Base-by-base conservation (phyloP, 1,284 basidiomycete species). In the Garcileccinum viscosum region DNA sequence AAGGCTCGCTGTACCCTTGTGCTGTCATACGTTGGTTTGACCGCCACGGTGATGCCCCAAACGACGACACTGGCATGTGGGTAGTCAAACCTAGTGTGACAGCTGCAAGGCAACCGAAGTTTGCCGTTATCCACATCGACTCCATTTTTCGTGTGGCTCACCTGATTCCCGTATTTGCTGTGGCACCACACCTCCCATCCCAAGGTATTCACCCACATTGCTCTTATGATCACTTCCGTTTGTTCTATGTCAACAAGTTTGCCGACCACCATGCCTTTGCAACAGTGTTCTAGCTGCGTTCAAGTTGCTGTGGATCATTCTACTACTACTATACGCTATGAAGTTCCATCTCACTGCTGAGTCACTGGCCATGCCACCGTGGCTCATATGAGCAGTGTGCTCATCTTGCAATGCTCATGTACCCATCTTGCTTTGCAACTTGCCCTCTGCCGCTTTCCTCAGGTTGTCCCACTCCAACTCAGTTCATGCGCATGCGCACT, bases 401-500 rank as follows among this genome's bases (percentile, higher is more conserved):
- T 83, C 82, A 85, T 83, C 82, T 89, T 85, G 84, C 85, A 81
- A 81, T 77, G 67, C 80, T 81, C 74, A 83, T 81, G 89, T 81
- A 77, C 74, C 37, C 80, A 30, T 81, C 81, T 78, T 80, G 82
- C 83, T 82, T 81, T 83, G 82, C 81, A 77, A 72, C 63, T 71
- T 72, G 85, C 85, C 84, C 82, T 73, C 72, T 80, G 76, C 77
- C 77, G 72, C 74, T 73, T 80, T 80, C 77, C 80, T n/a, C n/a
- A n/a, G n/a, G n/a, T n/a, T 37, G 62, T 86, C 86, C 85, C 87
- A 76, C 68, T 83, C 86, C 83, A 74, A 78, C 78, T 82, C 87
- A 81, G 78, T 83, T 85, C 88, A 83, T 83, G 77, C 84, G 83
- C 82, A 84, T n/a, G n/a, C n/a, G n/a, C n/a, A n/a, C n/a, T n/a